Conservation (phyloP, 805 yeast genomes). For the Candida ovalis region DNA sequence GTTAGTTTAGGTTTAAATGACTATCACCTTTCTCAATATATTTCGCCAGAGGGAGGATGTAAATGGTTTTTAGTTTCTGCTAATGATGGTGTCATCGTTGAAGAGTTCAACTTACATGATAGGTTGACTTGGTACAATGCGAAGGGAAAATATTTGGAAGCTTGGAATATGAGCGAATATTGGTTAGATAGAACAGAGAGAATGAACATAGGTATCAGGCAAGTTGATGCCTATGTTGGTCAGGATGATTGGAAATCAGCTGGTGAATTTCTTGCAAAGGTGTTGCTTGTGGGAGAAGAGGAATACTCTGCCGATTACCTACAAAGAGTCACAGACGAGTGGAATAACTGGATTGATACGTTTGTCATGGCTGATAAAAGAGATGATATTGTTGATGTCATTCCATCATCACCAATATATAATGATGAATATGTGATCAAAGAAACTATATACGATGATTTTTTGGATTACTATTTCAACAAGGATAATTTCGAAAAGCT, state of each 20-base stretch:
- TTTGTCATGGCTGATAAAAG: conserved; percentile 48
- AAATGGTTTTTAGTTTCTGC: conserved; percentile 73
- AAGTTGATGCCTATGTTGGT: conserved; percentile 42
- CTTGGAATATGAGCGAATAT: conserved; percentile 73
- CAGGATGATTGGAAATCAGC: conserved; percentile 54
- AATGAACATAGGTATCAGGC: conserved; percentile 55
- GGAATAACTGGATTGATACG: conserved; percentile 62
- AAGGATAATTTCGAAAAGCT: conserved; percentile 35
- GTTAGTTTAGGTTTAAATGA: conserved; percentile 73
- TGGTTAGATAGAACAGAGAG: conserved; percentile 49
- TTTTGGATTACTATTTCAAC: conserved; percentile 44
- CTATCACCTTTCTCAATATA: conserved; percentile 58
- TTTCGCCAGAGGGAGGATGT: conserved; percentile 29
- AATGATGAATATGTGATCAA: conserved; percentile 26
- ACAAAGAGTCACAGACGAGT: conserved; percentile 36
- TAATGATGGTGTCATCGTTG: conserved; percentile 73
- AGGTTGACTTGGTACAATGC: conserved; percentile 69
- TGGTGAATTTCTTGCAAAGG: conserved; percentile 42
- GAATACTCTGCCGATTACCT: conserved; percentile 18
- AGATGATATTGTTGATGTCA: conserved; percentile 40
- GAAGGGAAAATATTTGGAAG: conserved; percentile 51
- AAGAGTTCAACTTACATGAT: conserved; percentile 67
- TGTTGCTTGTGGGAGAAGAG: conserved; percentile 30
- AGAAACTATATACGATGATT: conserved; percentile 40
- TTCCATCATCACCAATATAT: conserved; percentile 48